Percentiles rank a stretch among this genome's conserved stretches.
These are phyloP conservation scores for Plasmodium vinckei DNA, from an alignment of 169 alveolate genomes.

Conservation along the genomic window DNA sequence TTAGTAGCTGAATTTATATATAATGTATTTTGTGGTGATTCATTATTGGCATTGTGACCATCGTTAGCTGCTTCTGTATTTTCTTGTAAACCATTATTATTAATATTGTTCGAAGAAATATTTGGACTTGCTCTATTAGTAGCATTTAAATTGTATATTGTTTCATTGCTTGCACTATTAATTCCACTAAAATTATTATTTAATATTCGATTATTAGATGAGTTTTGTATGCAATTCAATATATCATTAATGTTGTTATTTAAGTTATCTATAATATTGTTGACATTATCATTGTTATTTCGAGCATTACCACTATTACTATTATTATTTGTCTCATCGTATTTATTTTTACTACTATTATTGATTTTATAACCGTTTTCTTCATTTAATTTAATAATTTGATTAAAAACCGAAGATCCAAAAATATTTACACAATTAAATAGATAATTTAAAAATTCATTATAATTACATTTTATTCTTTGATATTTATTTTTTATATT, in stretches of 20 bases:
- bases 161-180: slow-evolving; percentile 66
- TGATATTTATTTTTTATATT: slow-evolving; percentile 2
- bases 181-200: slow-evolving; percentile 48
- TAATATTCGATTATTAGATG: slow-evolving; percentile 36
- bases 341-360: slow-evolving; percentile 25
- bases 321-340: neutral
- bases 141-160: slow-evolving; percentile 63
- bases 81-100: slow-evolving; percentile 44
- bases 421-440: slow-evolving; percentile 56
- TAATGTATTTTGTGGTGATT: slow-evolving; percentile 3
- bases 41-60: slow-evolving; percentile 17
- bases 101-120: slow-evolving; percentile 47
- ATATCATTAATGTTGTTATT: slow-evolving; percentile 61
- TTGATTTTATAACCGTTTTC: slow-evolving; percentile 17
- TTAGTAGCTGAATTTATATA: slow-evolving; percentile 24
- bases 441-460: slow-evolving; percentile 37
- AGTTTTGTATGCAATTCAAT: slow-evolving; percentile 59
- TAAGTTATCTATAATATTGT: slow-evolving; percentile 51
- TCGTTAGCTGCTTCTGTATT: slow-evolving; percentile 55
- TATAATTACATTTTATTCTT: slow-evolving; percentile 39
- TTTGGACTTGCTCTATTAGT: slow-evolving; percentile 34
- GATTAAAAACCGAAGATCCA: slow-evolving; percentile 68
- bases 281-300: slow-evolving; percentile 64
- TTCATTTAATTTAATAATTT: slow-evolving; percentile 25
- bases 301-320: slow-evolving; percentile 34